These are phyloP conservation scores for Pezicula radicicola DNA, from an alignment of 2,329 filamentous ascomycete genomes.

Conservation along the genomic window DNA sequence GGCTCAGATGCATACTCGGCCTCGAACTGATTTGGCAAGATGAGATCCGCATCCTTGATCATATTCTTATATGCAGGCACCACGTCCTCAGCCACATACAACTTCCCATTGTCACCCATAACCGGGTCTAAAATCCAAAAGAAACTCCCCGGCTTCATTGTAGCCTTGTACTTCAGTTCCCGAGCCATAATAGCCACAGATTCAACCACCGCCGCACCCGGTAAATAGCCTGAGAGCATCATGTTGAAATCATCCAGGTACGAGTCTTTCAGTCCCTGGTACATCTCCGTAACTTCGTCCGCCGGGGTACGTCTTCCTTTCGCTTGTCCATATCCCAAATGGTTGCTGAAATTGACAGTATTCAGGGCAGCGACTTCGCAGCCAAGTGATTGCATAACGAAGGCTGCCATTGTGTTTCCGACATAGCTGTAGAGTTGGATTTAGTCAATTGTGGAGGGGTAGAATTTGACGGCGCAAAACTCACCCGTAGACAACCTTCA, in stretches of 20 bases:
- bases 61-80: conserved; percentile 86
- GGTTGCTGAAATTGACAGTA: conserved; percentile 97
- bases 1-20: conserved; percentile 65
- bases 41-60: conserved; percentile 79
- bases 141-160: conserved; percentile 67
- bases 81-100: conserved; percentile 90
- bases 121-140: conserved; percentile 98
- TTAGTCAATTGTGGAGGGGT: conserved; percentile 12
- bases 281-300: conserved; percentile 79
- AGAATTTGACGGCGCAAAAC: conserved; percentile 27
- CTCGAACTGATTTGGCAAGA: conserved; percentile 96
- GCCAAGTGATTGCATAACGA: conserved; percentile 88
- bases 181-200: conserved; percentile 81
- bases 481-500: conserved; percentile 73
- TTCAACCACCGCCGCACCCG: conserved; percentile 79
- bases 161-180: conserved; percentile 69
- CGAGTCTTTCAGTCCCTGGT: conserved; percentile 78
- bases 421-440: conserved; percentile 66
- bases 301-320: conserved; percentile 81
- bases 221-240: conserved; percentile 92
- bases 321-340: conserved; percentile 87
- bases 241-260: conserved; percentile 88
- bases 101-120: conserved; percentile 91
- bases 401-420: conserved; percentile 95
- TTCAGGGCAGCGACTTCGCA: conserved; percentile 94